Conservation (phyloP, 495 filamentous ascomycete genomes). For the Trichocladium antarcticum region DNA sequence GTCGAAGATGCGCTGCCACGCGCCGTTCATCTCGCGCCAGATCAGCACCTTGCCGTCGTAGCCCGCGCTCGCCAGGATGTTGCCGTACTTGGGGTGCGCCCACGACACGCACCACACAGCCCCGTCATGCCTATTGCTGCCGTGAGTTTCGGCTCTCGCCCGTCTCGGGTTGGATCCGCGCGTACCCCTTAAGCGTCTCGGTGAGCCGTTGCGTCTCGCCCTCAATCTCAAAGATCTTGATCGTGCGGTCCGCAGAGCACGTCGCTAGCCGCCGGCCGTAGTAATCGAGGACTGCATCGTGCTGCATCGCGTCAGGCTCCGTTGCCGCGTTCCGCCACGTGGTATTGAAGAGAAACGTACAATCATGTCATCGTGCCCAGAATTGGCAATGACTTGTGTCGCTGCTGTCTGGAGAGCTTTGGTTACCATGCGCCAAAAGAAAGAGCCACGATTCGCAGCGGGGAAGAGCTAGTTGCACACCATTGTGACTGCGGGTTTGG, state of each 20-base stretch:
- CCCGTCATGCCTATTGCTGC: constrained; percentile 66
- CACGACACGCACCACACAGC: constrained; percentile 95
- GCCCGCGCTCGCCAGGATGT: constrained; percentile 84
- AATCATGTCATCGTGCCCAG: constrained; percentile 96
- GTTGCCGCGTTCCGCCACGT: neutral
- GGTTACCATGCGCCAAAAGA: constrained; percentile 2
- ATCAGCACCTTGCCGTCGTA: constrained; percentile 98
- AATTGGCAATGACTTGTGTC: constrained; percentile 29
- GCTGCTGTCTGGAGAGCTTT: constrained; percentile 19
- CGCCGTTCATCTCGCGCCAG: constrained; percentile 75
- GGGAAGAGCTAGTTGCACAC: neutral
- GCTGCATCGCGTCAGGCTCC: constrained; percentile 40
- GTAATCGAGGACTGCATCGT: constrained; percentile 96
- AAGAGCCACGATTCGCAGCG: neutral
- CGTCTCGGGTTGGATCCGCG: neutral
- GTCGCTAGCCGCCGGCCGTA: constrained; percentile 94
- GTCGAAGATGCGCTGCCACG: constrained; percentile 77
- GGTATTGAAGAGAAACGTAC: constrained; percentile 46
- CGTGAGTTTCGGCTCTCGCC: neutral
- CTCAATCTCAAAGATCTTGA: constrained; percentile 98
- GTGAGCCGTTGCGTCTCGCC: constrained; percentile 81
- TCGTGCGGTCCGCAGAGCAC: constrained; percentile 94
- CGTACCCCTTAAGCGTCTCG: constrained; percentile 90
- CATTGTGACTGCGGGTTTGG: constrained; percentile 9
- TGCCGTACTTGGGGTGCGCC: constrained; percentile 97